Conservation (phyloP, 345 rosid genomes). For the Syzygium grande region DNA sequence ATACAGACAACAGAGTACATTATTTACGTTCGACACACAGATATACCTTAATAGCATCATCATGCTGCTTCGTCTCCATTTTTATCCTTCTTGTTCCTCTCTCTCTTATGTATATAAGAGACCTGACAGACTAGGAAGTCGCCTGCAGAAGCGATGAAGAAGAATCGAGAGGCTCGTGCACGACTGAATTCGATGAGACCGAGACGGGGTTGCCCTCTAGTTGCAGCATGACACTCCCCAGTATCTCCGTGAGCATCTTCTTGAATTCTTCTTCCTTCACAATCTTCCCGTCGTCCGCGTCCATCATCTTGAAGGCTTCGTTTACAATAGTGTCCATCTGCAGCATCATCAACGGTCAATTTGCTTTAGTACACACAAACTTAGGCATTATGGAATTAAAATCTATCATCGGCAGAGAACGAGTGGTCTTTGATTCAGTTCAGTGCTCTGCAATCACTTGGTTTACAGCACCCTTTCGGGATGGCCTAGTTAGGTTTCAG, state of each 20-base stretch:
- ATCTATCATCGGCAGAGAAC: background rate
- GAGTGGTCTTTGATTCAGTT: background rate
- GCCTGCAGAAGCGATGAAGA: slow-evolving; percentile 45
- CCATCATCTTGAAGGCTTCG: slow-evolving; percentile 50
- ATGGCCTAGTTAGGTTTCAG: background rate
- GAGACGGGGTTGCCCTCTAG: slow-evolving; percentile 65
- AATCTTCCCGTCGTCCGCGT: slow-evolving; percentile 63
- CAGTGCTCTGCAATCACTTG: background rate
- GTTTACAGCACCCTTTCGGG: background rate
- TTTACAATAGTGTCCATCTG: slow-evolving; percentile 65
- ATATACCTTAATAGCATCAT: background rate
- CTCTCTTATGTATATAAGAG: background rate
- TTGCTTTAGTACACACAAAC: background rate
- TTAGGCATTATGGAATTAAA: background rate
- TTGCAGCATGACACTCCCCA: slow-evolving; percentile 83
- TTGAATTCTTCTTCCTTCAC: slow-evolving; percentile 86
- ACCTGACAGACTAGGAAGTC: slow-evolving; percentile 4
- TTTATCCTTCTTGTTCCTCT: background rate
- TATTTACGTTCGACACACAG: background rate
- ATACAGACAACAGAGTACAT: background rate
- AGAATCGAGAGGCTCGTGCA: slow-evolving; percentile 82
- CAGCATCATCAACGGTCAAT: background rate
- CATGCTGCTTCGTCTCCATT: background rate
- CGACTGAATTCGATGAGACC: slow-evolving; percentile 72
- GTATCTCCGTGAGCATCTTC: slow-evolving; percentile 54